Conservation (phyloP, 257 asterid genomes). For the Paraleonurus japonicus region DNA sequence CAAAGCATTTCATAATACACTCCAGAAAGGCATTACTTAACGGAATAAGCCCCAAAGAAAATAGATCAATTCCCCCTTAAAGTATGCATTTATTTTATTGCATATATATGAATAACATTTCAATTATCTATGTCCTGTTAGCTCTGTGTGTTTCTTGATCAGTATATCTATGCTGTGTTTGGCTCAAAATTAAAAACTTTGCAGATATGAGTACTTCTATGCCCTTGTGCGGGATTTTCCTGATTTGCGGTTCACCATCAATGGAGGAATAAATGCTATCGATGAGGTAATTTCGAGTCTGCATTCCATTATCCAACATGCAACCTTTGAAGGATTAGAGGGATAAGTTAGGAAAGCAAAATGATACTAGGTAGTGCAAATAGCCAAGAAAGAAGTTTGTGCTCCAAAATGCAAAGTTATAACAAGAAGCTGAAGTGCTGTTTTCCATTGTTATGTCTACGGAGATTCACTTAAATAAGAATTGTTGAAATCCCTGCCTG, state of each 20-base stretch:
- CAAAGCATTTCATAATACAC: slow-evolving; percentile 89
- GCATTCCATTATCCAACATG: neutral
- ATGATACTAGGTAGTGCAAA: neutral
- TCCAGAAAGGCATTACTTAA: slow-evolving; percentile 93
- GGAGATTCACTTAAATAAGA: neutral
- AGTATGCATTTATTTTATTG: slow-evolving; percentile 43
- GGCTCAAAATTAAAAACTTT: slow-evolving; percentile 7
- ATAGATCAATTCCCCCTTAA: slow-evolving; percentile 91
- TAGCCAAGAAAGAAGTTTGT: neutral
- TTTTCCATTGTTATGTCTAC: neutral
- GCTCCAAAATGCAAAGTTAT: neutral
- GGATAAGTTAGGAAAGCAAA: neutral
- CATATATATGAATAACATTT: slow-evolving; percentile 11
- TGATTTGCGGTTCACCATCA: slow-evolving; percentile 79
- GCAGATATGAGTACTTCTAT: slow-evolving; percentile 92
- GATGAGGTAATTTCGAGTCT: slow-evolving; percentile 62
- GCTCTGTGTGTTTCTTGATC: slow-evolving; percentile 13
- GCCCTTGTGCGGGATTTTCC: slow-evolving; percentile 98
- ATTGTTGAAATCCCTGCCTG: neutral
- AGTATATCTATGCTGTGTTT: slow-evolving; percentile 14
- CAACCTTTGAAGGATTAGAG: slow-evolving; percentile 5
- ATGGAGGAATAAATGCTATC: slow-evolving; percentile 88
- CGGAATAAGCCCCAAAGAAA: slow-evolving; percentile 91
- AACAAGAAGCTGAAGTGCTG: neutral
- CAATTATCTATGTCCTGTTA: neutral